A percentile compares a stretch with the other conserved stretches of the same genome.
phyloP scores from a whole-genome alignment of 2,329 filamentous ascomycete genomes.

The Sarocladiaceae sp. region DNA sequence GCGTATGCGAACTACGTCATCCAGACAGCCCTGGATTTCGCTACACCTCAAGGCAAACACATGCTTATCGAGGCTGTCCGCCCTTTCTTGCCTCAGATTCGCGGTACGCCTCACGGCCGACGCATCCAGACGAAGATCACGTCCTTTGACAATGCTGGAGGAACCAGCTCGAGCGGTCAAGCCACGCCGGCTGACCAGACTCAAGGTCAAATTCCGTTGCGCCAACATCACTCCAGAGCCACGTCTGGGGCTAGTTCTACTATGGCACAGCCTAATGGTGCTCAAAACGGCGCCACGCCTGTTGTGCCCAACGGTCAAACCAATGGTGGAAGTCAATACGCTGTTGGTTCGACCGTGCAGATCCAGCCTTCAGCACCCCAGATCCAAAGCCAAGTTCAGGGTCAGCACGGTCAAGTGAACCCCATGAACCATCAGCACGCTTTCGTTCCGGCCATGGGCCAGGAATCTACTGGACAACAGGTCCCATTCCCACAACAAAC shows the following conservation, averaged over 20 bases:
- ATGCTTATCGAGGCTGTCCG: constrained; percentile 80
- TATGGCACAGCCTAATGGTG: constrained; percentile 7
- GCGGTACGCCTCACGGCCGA: constrained; percentile 88
- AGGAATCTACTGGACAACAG: constrained; percentile 16
- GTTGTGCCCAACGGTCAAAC: constrained; percentile 13
- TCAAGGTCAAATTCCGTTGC: constrained; percentile 50
- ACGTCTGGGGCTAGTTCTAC: constrained; percentile 7
- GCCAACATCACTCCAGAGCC: constrained; percentile 28
- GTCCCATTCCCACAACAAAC: constrained; percentile 14
- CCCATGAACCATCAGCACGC: background rate
- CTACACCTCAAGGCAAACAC: constrained; percentile 67
- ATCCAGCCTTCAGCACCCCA: background rate
- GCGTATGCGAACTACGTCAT: too few species aligned
- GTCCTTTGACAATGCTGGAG: constrained; percentile 48
- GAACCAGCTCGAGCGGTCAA: constrained; percentile 42
- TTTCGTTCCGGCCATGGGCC: background rate
- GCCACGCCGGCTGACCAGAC: constrained; percentile 48
- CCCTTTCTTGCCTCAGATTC: constrained; percentile 77
- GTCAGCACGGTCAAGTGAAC: background rate
- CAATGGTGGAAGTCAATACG: constrained; percentile 6
- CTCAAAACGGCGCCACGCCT: constrained; percentile 2
- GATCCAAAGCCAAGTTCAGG: background rate
- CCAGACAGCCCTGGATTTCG: constrained; percentile 88
- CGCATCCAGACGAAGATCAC: constrained; percentile 88
- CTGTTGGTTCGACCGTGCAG: background rate